Base-by-base conservation (phyloP, 306 rosid species). In the Rosa persica region DNA sequence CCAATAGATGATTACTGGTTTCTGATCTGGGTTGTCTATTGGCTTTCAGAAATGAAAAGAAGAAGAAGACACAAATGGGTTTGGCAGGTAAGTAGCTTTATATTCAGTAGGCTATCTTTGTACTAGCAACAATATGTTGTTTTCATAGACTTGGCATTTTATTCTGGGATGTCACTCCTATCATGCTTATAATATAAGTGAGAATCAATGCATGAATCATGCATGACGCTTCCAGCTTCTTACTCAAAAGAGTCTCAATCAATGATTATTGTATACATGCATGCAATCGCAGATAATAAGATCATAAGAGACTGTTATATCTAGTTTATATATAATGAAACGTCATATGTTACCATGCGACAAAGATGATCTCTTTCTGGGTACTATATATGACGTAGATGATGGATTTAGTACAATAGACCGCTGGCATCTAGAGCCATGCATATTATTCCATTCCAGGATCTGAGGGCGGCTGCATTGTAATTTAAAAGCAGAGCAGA, bases 401-500 rank as follows among this genome's bases (percentile, higher is more conserved):
- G 62, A 57, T 22, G 62, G 36, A n/a, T 57, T 8, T n/a, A 57
- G 16, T 57, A 22, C 30, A 57, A 22, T 9, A 55, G 62, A 55
- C 30, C 62, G 22, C 64, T 57, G 13, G 64, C 9, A 57, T 22
- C 6, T 57, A 57, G 30, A n/a, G 23, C 15, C 64, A 57, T 57
- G 27, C 34, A 57, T 22, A 57, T 57, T 3, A 57, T n/a, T 22
- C 64, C 64, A 30, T 22, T 13, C 23, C 47, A 38, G 52, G 23
- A 72, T 61, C 67, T 61, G 43, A 20, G 46, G 76, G 40, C 76
- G 76, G 65, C 34, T 19, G 34, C 20, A 13, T 72, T 40, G 10
- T 19, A 36, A 19, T 72, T 25, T 71, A 15, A 43, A 25, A 25
- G 57, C 5, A 71, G 44, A 71, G 17, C 15, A 27, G 67, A 48